Evolutionary conservation across 2,329 filamentous ascomycete genomes (phyloP), one percentile per base, ranked within the genome.

Genomic region (Penicillium sp.): DNA sequence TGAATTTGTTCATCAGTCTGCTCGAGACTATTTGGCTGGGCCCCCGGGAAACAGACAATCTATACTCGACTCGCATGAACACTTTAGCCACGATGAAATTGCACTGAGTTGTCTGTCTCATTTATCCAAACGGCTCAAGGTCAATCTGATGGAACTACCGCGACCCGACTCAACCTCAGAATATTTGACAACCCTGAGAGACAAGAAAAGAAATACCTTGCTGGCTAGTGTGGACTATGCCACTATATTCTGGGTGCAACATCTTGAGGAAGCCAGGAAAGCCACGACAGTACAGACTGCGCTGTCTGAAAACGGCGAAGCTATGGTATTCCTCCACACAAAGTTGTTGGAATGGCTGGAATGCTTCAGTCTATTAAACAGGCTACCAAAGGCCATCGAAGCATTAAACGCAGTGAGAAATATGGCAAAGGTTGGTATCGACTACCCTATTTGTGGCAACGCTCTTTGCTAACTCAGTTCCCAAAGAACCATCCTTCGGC

Each of bases 291-390:
- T 8, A 6, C 13, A 34, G 54, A 11, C 44, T 43, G 43, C 21
- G 50, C 43, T 21, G 42, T 3, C 47, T 21, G 52, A 52, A 5
- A 45, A 54, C 39, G 52, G 43, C 14, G 9, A 31, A 36, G 58
- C 62, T 39, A 43, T 22, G n/a, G 44, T 4, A 53, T 67, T 69
- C 27, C 60, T 68, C 18, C 34, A 55, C 13, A 57, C 48, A 29
- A 68, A 54, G 44, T 48, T 69, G 2, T 58, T 69, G 24, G 60
- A 65, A 54, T 68, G 66, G 67, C 49, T 69, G 44, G 66, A 69
- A 61, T 68, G 59, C 52, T 45, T 67, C 22, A 67, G 65, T 55
- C 55, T 68, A 22, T 44, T 65, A 16, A 54, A 60, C 1, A 59
- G 47, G 49, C 54, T 67, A 22, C 48, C 54, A 29, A 13, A 39